phyloP scores from a whole-genome alignment of 2,329 filamentous ascomycete genomes.

The Cladosporium velox region DNA sequence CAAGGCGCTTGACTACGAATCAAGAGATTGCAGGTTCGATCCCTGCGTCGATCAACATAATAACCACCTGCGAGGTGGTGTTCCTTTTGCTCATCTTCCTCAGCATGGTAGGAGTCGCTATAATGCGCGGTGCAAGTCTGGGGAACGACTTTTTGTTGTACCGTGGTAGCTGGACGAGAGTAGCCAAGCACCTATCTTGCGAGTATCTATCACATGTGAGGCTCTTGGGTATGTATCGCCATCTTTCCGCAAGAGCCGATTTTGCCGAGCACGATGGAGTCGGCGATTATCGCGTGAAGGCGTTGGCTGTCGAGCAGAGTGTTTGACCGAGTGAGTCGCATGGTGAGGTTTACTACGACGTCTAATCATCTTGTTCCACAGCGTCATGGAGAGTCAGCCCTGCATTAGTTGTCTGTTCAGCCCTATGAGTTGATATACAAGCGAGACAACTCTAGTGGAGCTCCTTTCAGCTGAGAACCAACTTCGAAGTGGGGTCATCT shows the following conservation, averaged over 20 bases:
- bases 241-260: background rate
- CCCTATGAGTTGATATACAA: background rate
- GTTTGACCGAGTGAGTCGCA: background rate
- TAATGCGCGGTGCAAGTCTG: too few relatives aligned
- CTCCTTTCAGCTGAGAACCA: background rate
- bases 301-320: background rate
- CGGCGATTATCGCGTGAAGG: background rate
- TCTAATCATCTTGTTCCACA: background rate
- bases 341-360: background rate
- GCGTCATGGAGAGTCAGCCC: background rate
- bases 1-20: conserved; percentile 59
- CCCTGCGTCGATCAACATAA: conserved; percentile 19
- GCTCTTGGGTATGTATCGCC: background rate
- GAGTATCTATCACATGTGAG: background rate
- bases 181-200: background rate
- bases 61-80: accelerated
- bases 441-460: background rate
- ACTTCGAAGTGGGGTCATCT: conserved; percentile 7
- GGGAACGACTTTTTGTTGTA: background rate
- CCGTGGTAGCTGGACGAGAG: background rate
- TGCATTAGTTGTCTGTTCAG: background rate
- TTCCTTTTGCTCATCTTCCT: background rate
- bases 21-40: conserved; percentile 25
- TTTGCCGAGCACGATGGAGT: background rate
- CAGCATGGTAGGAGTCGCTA: too few relatives aligned